Conservation (phyloP, 768 basidiomycete genomes). For the Panellus pusillus region DNA sequence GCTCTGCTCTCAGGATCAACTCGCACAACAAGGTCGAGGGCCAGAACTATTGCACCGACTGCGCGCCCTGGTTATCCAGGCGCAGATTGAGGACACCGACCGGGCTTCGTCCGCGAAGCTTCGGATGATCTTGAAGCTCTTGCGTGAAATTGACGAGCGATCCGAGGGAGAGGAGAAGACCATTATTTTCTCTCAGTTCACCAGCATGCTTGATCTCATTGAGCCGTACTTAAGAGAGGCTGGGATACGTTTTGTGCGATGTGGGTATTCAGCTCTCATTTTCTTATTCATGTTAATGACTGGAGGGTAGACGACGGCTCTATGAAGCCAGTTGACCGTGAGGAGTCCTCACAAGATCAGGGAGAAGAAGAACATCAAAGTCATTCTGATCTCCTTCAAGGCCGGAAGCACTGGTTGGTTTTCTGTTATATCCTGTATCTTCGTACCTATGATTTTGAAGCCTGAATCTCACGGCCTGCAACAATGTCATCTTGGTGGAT, state of each 20-base stretch:
- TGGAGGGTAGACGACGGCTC: constrained; percentile 77
- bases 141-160: constrained; percentile 61
- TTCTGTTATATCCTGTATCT: constrained; percentile 1
- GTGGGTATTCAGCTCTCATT: constrained; percentile 52
- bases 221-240: constrained; percentile 77
- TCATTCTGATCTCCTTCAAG: constrained; percentile 96
- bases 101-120: constrained; percentile 86
- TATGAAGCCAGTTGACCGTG: constrained; percentile 77
- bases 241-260: constrained; percentile 76
- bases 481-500: constrained; percentile 91
- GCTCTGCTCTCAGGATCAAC: constrained; percentile 33
- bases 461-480: constrained; percentile 89
- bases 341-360: constrained; percentile 75
- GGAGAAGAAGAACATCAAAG: constrained; percentile 51
- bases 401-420: constrained; percentile 85
- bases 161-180: constrained; percentile 78
- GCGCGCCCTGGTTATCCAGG: constrained; percentile 54
- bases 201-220: constrained; percentile 81
- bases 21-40: constrained; percentile 37
- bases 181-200: constrained; percentile 95
- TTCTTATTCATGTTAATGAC: constrained; percentile 1
- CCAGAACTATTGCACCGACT: constrained; percentile 58
- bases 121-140: constrained; percentile 72
- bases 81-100: constrained; percentile 45
- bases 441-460: constrained; percentile 34